These are phyloP conservation scores for Cerrena zonata DNA, from an alignment of 1,284 basidiomycete genomes.

Conservation along the genomic window DNA sequence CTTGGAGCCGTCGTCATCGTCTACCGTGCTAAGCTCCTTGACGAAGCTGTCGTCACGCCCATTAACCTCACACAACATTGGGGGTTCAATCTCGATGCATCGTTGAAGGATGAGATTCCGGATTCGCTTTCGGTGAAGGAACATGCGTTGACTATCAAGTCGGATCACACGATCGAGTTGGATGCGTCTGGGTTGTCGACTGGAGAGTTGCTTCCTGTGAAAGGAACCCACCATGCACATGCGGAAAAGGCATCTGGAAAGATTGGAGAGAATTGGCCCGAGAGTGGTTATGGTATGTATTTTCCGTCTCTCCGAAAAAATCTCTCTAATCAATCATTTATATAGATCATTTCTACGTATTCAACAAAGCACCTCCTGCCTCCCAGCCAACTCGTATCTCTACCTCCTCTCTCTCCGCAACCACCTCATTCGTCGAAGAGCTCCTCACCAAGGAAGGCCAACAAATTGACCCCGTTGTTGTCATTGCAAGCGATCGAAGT, in stretches of 20 bases:
- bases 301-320: not conserved
- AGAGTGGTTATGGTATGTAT: constrained; percentile 51
- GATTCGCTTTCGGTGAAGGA: constrained; percentile 47
- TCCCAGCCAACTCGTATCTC: constrained; percentile 35
- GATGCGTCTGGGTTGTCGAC: constrained; percentile 46
- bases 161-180: constrained; percentile 51
- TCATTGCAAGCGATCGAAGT: constrained; percentile 51
- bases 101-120: constrained; percentile 34
- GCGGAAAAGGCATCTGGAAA: constrained; percentile 38
- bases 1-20: constrained; percentile 61
- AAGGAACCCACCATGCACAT: constrained; percentile 47
- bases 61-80: constrained; percentile 74
- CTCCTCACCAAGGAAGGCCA: constrained; percentile 36
- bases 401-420: constrained; percentile 23
- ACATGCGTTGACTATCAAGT: constrained; percentile 57
- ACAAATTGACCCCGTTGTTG: constrained; percentile 40
- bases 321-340: not conserved
- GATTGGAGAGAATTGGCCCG: constrained; percentile 54
- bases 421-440: constrained; percentile 44
- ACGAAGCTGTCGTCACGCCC: constrained; percentile 54
- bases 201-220: constrained; percentile 43
- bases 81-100: constrained; percentile 76
- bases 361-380: constrained; percentile 31
- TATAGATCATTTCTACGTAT: constrained; percentile 64
- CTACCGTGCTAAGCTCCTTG: constrained; percentile 58